Conservation (phyloP, 352 stramenopile species). For the Globisporangium paroecandrum region DNA sequence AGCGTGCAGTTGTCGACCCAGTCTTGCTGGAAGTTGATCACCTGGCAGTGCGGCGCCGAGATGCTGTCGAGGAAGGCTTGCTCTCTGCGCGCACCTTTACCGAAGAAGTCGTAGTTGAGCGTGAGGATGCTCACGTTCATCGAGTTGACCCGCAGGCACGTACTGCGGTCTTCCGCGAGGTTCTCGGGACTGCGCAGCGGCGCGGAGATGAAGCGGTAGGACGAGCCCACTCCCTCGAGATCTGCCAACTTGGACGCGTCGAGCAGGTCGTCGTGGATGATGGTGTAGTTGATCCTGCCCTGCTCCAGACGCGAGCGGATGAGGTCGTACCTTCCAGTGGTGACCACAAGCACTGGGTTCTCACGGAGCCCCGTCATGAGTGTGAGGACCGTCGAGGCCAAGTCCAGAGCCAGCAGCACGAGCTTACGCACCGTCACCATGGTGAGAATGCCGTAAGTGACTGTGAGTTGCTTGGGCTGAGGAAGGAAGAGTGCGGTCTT, state of each 20-base stretch:
- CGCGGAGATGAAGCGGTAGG: constrained; percentile 21
- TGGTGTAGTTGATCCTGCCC: constrained; percentile 28
- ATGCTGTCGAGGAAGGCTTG: constrained; percentile 42
- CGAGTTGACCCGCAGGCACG: constrained; percentile 37
- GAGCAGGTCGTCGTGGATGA: constrained; percentile 20
- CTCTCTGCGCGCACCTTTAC: constrained; percentile 24
- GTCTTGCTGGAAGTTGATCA: constrained; percentile 32
- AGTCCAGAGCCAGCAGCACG: constrained; percentile 21
- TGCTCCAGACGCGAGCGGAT: constrained; percentile 22
- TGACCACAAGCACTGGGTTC: constrained; percentile 23
- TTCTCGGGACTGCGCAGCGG: constrained; percentile 29
- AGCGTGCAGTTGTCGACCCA: constrained; percentile 35
- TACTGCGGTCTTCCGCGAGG: constrained; percentile 36
- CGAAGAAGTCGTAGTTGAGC: constrained; percentile 42
- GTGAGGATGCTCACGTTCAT: constrained; percentile 33
- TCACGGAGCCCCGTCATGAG: constrained; percentile 30
- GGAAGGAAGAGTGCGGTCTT: neutral
- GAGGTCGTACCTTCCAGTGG: constrained; percentile 18
- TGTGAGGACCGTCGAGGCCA: constrained; percentile 25
- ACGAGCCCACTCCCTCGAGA: constrained; percentile 4
- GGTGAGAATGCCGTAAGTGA: neutral
- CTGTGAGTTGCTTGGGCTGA: neutral
- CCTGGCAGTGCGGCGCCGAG: constrained; percentile 33
- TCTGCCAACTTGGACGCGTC: constrained; percentile 13
- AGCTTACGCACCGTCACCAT: constrained; percentile 14